Percentiles rank a stretch among this genome's conserved stretches.
phyloP scores from a whole-genome alignment of 2,329 filamentous ascomycete species.

The Hypoxylon sp. region DNA sequence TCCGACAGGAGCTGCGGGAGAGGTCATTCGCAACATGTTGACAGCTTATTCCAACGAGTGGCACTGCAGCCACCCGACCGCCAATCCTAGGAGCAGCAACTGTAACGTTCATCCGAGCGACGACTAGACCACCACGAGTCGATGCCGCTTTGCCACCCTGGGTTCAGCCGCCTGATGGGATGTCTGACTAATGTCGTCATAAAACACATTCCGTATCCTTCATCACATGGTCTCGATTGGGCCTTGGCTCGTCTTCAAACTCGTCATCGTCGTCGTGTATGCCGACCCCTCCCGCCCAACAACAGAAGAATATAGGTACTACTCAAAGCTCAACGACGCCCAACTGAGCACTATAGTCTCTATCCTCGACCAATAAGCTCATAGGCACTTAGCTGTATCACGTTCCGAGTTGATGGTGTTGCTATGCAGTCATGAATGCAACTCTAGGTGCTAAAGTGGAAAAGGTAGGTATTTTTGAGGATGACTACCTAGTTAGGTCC shows the following conservation, averaged over 20 bases:
- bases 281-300: slow-evolving; percentile 23
- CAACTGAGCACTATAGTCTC: slow-evolving; percentile 21
- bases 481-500: no score
- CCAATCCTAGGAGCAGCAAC: slow-evolving; percentile 26
- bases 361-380: slow-evolving; percentile 14
- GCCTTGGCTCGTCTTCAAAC: slow-evolving; percentile 23
- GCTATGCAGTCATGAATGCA: slow-evolving; percentile 26
- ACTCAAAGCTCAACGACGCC: slow-evolving; percentile 13
- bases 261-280: slow-evolving; percentile 25
- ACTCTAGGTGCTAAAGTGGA: slow-evolving; percentile 29
- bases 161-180: slow-evolving; percentile 29
- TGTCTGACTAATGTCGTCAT: slow-evolving; percentile 19
- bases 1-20: slow-evolving; percentile 20
- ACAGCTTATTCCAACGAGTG: slow-evolving; percentile 27
- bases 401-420: slow-evolving; percentile 23
- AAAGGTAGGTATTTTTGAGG: slow-evolving; percentile 16
- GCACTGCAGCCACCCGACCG: slow-evolving; percentile 29
- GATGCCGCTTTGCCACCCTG: slow-evolving; percentile 29
- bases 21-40: slow-evolving; percentile 33
- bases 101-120: slow-evolving; percentile 18
- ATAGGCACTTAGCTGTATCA: slow-evolving; percentile 12
- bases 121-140: slow-evolving; percentile 23
- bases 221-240: slow-evolving; percentile 27
- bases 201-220: slow-evolving; percentile 29
- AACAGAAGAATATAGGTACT: slow-evolving; percentile 5